A percentile compares a stretch with the other conserved stretches of the same genome.
Conservation (phyloP, 371 early-diverging fungal genomes). For the Rhizomucor pusillus region DNA sequence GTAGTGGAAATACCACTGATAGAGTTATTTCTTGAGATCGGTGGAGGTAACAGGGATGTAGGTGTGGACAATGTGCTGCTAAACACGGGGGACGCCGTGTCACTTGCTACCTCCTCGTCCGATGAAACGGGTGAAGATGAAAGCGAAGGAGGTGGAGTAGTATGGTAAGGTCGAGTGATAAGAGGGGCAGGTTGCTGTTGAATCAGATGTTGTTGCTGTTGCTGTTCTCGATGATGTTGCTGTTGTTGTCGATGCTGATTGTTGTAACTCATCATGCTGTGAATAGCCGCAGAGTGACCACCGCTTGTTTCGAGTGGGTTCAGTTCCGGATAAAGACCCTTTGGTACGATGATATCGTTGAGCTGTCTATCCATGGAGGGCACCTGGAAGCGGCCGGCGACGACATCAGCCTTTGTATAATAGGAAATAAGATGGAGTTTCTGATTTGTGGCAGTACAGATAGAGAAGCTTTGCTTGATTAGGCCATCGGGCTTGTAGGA, state of each 20-base stretch:
- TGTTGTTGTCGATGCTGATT: constrained; percentile 19
- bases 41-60: not conserved
- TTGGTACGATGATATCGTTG: constrained; percentile 44
- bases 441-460: constrained; percentile 73
- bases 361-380: constrained; percentile 49
- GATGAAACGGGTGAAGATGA: constrained; percentile 30
- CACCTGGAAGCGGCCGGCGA: constrained; percentile 40
- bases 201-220: too few species aligned
- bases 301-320: constrained; percentile 40
- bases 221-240: constrained; percentile 14
- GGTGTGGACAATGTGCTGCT: constrained; percentile 2
- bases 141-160: constrained; percentile 23
- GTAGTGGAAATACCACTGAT: too few species aligned
- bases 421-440: constrained; percentile 86
- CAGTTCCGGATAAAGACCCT: constrained; percentile 57
- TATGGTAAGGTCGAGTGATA: too few species aligned
- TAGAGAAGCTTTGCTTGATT: constrained; percentile 83
- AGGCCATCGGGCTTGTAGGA: constrained; percentile 73
- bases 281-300: constrained; percentile 33
- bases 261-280: constrained; percentile 19
- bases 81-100: constrained; percentile 5
- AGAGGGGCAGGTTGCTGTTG: constrained; percentile 8
- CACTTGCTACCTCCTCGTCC: constrained; percentile 26
- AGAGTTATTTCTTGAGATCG: not conserved
- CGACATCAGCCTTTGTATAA: constrained; percentile 73